Conservation (phyloP, 1,284 basidiomycete genomes). For the Cerioporus squamosus region DNA sequence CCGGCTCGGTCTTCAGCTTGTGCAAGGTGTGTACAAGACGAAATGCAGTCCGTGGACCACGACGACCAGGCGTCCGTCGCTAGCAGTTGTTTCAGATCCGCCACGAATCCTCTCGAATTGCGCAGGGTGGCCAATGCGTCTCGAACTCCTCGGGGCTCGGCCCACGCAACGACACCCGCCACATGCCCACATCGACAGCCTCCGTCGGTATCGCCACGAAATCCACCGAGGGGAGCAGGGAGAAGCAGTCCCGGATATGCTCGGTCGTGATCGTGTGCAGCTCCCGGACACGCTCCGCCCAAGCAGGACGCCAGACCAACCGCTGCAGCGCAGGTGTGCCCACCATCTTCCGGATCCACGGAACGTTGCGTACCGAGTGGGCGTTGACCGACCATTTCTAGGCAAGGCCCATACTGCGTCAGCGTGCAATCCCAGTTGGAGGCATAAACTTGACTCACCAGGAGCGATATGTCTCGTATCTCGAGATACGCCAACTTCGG, state of each 20-base stretch:
- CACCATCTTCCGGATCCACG: neutral
- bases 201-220: neutral
- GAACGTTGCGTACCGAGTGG: neutral
- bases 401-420: neutral
- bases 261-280: neutral
- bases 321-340: neutral
- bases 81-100: neutral
- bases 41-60: no score
- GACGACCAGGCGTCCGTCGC: no score
- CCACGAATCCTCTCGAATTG: neutral
- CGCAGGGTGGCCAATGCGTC: neutral
- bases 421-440: neutral
- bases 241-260: neutral
- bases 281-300: neutral
- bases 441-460: neutral
- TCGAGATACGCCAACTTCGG: neutral
- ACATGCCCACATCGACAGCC: neutral
- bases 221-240: neutral
- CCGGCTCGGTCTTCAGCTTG: no score
- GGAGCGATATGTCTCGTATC: neutral
- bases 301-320: neutral
- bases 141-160: neutral
- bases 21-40: no score
- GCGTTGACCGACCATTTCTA: neutral
- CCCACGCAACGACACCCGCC: neutral